phyloP scores from a whole-genome alignment of 768 basidiomycete species.

The Amanita jacksonii region DNA sequence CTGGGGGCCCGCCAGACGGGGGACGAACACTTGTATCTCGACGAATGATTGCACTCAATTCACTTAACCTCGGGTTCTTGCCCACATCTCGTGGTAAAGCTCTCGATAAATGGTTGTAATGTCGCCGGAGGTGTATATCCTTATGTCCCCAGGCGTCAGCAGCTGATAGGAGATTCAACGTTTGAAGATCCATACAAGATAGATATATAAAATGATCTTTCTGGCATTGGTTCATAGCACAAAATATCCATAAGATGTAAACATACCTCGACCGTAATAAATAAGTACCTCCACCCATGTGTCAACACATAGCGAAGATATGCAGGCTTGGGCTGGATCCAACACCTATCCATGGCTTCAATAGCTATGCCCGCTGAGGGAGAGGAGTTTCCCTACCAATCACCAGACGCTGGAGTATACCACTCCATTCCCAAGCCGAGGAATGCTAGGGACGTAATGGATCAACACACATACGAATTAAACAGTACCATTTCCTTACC shows the following conservation, averaged over 20 bases:
- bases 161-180: not conserved
- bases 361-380: not conserved
- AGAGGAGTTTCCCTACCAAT: slow-evolving; percentile 7
- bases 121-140: slow-evolving; percentile 3
- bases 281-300: slow-evolving; percentile 10
- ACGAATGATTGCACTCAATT: not conserved
- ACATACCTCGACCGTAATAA: slow-evolving; percentile 17
- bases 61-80: not conserved
- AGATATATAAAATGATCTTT: slow-evolving; percentile 1
- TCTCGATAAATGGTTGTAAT: not conserved
- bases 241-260: not conserved
- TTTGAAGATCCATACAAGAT: slow-evolving; percentile 2
- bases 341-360: slow-evolving; percentile 5
- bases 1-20: not conserved
- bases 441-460: slow-evolving; percentile 6
- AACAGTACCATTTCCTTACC: not conserved
- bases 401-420: slow-evolving; percentile 10
- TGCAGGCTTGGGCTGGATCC: slow-evolving; percentile 7
- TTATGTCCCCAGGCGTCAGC: not conserved
- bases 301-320: slow-evolving; percentile 11
- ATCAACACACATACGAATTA: not conserved
- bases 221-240: not conserved
- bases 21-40: not conserved
- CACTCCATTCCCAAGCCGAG: slow-evolving; percentile 10
- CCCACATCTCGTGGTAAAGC: not conserved